phyloP scores from a whole-genome alignment of 2,329 filamentous ascomycete species.

The Cladobotryum mycophilum region DNA sequence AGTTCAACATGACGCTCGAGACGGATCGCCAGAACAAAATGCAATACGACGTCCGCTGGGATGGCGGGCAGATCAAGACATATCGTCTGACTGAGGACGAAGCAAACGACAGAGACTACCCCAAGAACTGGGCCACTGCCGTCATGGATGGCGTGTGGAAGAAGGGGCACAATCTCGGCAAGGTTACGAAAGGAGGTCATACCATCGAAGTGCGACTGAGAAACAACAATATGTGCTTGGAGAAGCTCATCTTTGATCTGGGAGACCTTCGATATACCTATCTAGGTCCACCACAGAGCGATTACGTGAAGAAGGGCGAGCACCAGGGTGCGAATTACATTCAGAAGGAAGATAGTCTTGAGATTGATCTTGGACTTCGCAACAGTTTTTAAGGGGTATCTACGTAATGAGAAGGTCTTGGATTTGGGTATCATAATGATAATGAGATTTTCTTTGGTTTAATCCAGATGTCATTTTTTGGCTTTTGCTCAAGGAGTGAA shows the following conservation, averaged over 20 bases:
- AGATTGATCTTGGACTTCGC: constrained; percentile 4
- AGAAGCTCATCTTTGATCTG: constrained; percentile 31
- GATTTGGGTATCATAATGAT: too few relatives aligned
- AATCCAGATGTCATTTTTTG: too few relatives aligned
- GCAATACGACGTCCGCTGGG: constrained; percentile 43
- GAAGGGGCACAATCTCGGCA: constrained; percentile 28
- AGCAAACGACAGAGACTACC: constrained; percentile 29
- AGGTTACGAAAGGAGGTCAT: constrained; percentile 21
- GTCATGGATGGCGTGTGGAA: constrained; percentile 46
- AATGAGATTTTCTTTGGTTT: too few relatives aligned
- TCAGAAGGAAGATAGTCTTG: constrained; percentile 4
- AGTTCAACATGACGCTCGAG: constrained; percentile 40
- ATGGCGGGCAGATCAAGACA: constrained; percentile 30
- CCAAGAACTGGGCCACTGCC: constrained; percentile 41
- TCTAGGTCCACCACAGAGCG: constrained; percentile 28
- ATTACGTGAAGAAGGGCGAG: constrained; percentile 15
- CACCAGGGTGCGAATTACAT: neutral
- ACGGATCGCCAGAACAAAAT: constrained; percentile 43
- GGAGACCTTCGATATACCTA: constrained; percentile 28
- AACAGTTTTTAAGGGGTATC: too few relatives aligned
- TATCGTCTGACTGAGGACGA: constrained; percentile 26
- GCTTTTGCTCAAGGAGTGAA: too few relatives aligned
- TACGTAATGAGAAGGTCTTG: too few relatives aligned
- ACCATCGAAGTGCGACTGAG: constrained; percentile 23
- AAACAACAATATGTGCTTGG: constrained; percentile 30